These are phyloP conservation scores for Diaporthe ilicicola DNA, from an alignment of 2,329 filamentous ascomycete genomes.

Conservation along the genomic window DNA sequence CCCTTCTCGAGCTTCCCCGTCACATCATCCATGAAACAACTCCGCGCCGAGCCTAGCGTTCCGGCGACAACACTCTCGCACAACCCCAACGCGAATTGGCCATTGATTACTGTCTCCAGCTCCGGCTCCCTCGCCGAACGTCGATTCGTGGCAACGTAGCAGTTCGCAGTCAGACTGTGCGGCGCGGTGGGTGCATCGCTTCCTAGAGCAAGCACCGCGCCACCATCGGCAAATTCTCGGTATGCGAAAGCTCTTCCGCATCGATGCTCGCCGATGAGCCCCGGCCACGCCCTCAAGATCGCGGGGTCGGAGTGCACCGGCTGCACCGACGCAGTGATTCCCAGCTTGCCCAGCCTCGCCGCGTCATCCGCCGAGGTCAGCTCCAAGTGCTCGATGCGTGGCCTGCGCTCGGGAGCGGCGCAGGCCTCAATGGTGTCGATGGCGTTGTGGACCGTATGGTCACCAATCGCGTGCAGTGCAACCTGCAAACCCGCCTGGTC, in stretches of 20 bases:
- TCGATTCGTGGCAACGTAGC: slow-evolving; percentile 68
- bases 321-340: slow-evolving; percentile 68
- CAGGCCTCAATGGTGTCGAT: slow-evolving; percentile 61
- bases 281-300: slow-evolving; percentile 68
- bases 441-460: slow-evolving; percentile 64
- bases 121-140: slow-evolving; percentile 60
- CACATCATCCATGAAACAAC: slow-evolving; percentile 63
- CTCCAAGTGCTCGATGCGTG: slow-evolving; percentile 73
- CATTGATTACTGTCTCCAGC: slow-evolving; percentile 55
- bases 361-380: slow-evolving; percentile 64
- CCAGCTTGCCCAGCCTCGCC: slow-evolving; percentile 61
- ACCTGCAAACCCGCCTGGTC: slow-evolving; percentile 64
- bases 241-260: slow-evolving; percentile 71
- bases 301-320: slow-evolving; percentile 68
- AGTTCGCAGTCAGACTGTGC: slow-evolving; percentile 60
- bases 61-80: slow-evolving; percentile 62
- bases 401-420: slow-evolving; percentile 56
- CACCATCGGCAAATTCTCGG: slow-evolving; percentile 64
- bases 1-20: slow-evolving; percentile 62
- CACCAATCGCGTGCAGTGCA: slow-evolving; percentile 72
- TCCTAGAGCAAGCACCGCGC: slow-evolving; percentile 64
- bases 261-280: slow-evolving; percentile 61
- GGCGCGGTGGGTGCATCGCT: slow-evolving; percentile 69
- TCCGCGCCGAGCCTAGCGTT: slow-evolving; percentile 64
- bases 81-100: slow-evolving; percentile 60